Base-by-base conservation (phyloP, 345 rosid genomes). In the Cardamine resedifolia region DNA sequence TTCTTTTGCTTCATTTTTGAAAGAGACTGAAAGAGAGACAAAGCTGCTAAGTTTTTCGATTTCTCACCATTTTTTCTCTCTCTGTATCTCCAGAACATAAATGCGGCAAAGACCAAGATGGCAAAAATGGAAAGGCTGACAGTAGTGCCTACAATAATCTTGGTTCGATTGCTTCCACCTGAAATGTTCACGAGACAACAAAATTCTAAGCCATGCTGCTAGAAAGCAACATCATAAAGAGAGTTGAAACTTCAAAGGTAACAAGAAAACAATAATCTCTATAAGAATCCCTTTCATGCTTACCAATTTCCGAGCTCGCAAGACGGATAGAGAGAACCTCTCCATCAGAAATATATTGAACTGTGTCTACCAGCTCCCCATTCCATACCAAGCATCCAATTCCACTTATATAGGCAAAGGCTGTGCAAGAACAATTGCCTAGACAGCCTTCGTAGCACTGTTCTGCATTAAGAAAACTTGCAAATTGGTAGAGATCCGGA, bases 301-400 rank as follows among this genome's bases (percentile, higher is more conserved):
- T 18, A 74, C 78, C 68, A 7, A 66, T 3, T 58, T 74, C 78
- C 28, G 67, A 66, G 30, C 38, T 28, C 11, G 78, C 60, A 57
- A 74, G 57, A 21, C 77, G 71, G 20, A 73, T 39, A 23, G 18
- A 57, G 11, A 64, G 38, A 64, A 9, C 15, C 39, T 66, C 66
- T 39, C 73, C 78, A 18, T 39, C 31, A 33, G 39, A 2, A 15
- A 14, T 12, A 58, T 19, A 66, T 1, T 74, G 66, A 45, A 58
- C 52, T 5, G 66, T 71, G 30, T 71, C 56, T 57, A 77, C 3
- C 0, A 76, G 60, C 65, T 62, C 14, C 7, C 23, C 16, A 19
- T 33, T 68, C 79, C 79, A 70, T 7, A 56, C 43, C 7, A 69
- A 21, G 39, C 79, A 76, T 36, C 79, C 75, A 45, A 64, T 66